Base-by-base conservation (phyloP, 139 green algal species). In the Chlamydomonas sphaeroides region DNA sequence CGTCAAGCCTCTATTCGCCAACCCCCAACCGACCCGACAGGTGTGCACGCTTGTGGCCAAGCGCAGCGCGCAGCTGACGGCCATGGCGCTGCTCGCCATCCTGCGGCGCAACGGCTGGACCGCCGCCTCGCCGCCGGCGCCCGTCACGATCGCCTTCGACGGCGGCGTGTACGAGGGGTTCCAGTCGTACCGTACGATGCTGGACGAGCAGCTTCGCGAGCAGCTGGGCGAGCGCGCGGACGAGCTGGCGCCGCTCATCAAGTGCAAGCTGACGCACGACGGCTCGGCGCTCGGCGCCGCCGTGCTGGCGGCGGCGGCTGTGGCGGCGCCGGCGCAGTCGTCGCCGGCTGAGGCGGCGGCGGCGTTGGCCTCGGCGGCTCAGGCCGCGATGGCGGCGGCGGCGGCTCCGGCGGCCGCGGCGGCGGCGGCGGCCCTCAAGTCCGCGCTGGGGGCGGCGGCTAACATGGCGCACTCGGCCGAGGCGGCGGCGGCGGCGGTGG, bases 81-180 rank as follows among this genome's bases (percentile, higher is more conserved):
- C 94, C 11, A 56, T 86, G 17, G 90, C 74, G 15, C 85, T 97
- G 14, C 69, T 89, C 0, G 89, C 87, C 10, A 75, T 96, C 36
- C 87, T 97, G 67, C 42, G 68, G 14, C 82, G 92, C n/a, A 86
- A 78, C 42, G 88, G 89, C 32, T 88, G 82, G 78, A 81, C 33
- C 65, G 73, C 36, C 45, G 65, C 38, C 30, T 5, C 18, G n/a
- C 35, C 45, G 23, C 67, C 20, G n/a, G 36, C 53, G 21, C 35
- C n/a, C 15, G 72, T 71, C 23, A 85, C 84, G 35, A 33, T 95
- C 0, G 91, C 91, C 0, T 89, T 95, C 18, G 93, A 96, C 48
- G 93, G 93, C 25, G 92, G 90, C 23, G 80, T 95, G 39, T 95
- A 94, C 65, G 78, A 81, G 38, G 86, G 92, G 23, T 95, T 92